A percentile compares a stretch with the other conserved stretches of the same genome.
Evolutionary conservation across 768 basidiomycete genomes (phyloP).

Genomic region (Clavulina sp.): DNA sequence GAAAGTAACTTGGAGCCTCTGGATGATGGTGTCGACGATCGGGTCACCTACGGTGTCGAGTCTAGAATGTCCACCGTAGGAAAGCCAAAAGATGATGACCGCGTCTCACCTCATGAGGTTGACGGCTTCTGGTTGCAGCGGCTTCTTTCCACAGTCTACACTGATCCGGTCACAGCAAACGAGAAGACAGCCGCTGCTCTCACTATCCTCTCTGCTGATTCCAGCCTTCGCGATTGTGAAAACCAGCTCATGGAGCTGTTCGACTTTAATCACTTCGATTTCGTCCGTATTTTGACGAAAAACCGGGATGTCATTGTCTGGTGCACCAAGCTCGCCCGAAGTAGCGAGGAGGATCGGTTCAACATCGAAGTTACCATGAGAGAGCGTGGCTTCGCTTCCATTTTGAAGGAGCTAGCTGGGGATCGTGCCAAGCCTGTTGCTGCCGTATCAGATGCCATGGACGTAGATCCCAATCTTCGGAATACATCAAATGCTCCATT

Average conservation of each 20-base stretch:
- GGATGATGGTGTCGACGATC: constrained; percentile 35
- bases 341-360: constrained; percentile 71
- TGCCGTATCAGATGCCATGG: constrained; percentile 41
- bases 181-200: constrained; percentile 80
- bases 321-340: constrained; percentile 91
- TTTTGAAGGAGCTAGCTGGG: constrained; percentile 71
- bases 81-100: constrained; percentile 42
- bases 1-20: constrained; percentile 13
- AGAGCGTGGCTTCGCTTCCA: constrained; percentile 94
- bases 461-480: constrained; percentile 37
- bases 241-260: constrained; percentile 95
- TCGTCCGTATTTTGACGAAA: constrained; percentile 79
- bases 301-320: constrained; percentile 94
- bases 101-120: constrained; percentile 76
- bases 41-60: constrained; percentile 63
- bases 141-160: constrained; percentile 74
- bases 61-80: constrained; percentile 28
- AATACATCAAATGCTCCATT: too few species aligned
- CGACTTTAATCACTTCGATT: constrained; percentile 80
- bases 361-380: constrained; percentile 97
- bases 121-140: constrained; percentile 99
- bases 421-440: constrained; percentile 45
- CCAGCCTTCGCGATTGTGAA: constrained; percentile 78
- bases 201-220: constrained; percentile 70
- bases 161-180: constrained; percentile 86